phyloP scores from a whole-genome alignment of 2,329 filamentous ascomycete genomes.

The Orbilia brochopaga region DNA sequence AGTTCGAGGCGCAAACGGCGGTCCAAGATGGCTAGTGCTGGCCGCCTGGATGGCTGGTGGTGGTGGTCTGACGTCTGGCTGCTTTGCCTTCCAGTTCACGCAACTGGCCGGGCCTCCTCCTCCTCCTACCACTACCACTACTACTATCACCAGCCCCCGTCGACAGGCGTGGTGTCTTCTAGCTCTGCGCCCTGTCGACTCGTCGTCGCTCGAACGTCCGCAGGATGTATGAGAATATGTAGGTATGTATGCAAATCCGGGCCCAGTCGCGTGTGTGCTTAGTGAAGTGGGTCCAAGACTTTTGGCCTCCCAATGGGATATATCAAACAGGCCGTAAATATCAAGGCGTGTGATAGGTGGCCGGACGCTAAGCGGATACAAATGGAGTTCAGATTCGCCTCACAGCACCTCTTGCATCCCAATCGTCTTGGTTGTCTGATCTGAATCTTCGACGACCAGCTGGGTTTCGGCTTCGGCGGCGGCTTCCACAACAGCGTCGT shows the following conservation, averaged over 20 bases:
- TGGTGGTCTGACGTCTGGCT: background rate
- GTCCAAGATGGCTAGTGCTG: too few species aligned
- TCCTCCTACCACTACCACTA: background rate
- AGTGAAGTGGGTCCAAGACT: conserved; percentile 37
- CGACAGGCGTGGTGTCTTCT: background rate
- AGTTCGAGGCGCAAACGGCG: too few species aligned
- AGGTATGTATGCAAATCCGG: background rate
- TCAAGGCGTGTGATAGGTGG: conserved; percentile 28
- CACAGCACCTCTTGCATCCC: conserved; percentile 15
- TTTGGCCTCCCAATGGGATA: conserved; percentile 33
- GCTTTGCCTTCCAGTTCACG: background rate
- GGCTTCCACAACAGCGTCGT: conserved; percentile 38
- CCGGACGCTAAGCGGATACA: conserved; percentile 26
- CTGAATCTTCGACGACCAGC: too few species aligned
- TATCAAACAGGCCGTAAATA: conserved; percentile 40
- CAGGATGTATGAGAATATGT: background rate
- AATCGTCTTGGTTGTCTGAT: conserved; percentile 11
- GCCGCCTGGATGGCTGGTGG: too few species aligned
- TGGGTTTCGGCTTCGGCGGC: conserved; percentile 7
- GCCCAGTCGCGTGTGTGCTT: conserved; percentile 34
- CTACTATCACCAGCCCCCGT: background rate
- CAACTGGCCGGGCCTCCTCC: background rate
- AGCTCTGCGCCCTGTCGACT: background rate
- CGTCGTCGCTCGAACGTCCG: background rate
- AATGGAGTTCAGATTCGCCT: conserved; percentile 3